These are phyloP conservation scores for Hirschioporus abietinus DNA, from an alignment of 768 basidiomycete genomes.

Conservation along the genomic window DNA sequence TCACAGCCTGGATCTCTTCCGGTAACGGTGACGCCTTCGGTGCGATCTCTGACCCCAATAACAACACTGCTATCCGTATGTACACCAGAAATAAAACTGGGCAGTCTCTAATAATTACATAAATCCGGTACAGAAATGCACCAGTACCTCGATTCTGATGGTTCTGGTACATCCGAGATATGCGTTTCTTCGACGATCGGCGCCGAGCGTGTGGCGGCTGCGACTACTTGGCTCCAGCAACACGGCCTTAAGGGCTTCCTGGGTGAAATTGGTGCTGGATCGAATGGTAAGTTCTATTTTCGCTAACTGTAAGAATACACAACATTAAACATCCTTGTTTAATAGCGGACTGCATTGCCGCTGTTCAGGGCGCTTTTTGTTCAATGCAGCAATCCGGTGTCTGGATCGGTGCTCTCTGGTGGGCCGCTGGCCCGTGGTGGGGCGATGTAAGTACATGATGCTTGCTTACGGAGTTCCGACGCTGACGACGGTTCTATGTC, in stretches of 20 bases:
- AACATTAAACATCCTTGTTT: conserved; percentile 12
- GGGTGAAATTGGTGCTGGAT: conserved; percentile 54
- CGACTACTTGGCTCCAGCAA: conserved; percentile 53
- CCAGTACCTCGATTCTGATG: conserved; percentile 64
- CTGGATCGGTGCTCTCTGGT: conserved; percentile 55
- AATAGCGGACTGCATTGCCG: conserved; percentile 35
- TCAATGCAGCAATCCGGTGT: conserved; percentile 51
- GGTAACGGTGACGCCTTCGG: conserved; percentile 52
- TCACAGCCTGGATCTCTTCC: conserved; percentile 46
- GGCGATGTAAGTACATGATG: conserved; percentile 34
- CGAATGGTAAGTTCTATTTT: conserved; percentile 20
- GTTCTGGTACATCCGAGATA: conserved; percentile 46
- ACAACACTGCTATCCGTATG: conserved; percentile 54
- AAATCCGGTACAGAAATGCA: conserved; percentile 48
- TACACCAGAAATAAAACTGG: conserved; percentile 6
- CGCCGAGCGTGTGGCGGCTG: conserved; percentile 47
- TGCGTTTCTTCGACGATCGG: conserved; percentile 61
- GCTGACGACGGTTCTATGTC: conserved; percentile 13
- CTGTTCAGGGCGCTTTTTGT: conserved; percentile 52
- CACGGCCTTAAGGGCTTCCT: conserved; percentile 60
- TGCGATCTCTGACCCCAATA: conserved; percentile 51
- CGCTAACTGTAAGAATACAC: conserved; percentile 14
- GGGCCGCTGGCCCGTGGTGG: conserved; percentile 66
- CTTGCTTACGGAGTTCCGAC: conserved; percentile 6
- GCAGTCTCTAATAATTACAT: conserved; percentile 2